Percentiles rank a stretch among this genome's conserved stretches.
phyloP scores from a whole-genome alignment of 257 asterid species.

The Nicotiana obtusifolia region DNA sequence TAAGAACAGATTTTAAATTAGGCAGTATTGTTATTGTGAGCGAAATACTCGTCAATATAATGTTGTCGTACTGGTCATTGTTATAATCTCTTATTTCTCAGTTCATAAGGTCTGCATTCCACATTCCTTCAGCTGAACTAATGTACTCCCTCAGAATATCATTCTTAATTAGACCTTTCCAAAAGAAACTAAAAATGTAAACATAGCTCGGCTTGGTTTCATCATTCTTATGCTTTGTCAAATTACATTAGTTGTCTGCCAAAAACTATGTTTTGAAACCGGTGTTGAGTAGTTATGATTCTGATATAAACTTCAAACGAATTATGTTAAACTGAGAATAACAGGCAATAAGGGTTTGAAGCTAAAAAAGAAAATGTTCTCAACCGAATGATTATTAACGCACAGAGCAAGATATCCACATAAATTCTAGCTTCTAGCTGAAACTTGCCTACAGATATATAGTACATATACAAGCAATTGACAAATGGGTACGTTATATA shows the following conservation, averaged over 20 bases:
- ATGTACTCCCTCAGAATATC: not conserved
- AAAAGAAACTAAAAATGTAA: not conserved
- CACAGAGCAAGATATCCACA: not conserved
- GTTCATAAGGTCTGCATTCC: not conserved
- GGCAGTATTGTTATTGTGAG: too few species aligned
- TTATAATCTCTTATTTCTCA: too few species aligned
- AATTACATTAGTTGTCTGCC: not conserved
- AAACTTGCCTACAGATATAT: not conserved
- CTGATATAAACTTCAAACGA: not conserved
- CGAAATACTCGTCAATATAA: too few species aligned
- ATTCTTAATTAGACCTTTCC: not conserved
- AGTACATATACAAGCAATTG: not conserved
- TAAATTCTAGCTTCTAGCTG: not conserved
- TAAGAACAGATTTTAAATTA: too few species aligned
- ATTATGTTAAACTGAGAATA: not conserved
- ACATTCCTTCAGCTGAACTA: not conserved
- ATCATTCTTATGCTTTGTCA: not conserved
- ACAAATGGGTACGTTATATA: not conserved
- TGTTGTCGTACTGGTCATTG: too few species aligned
- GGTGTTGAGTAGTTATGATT: not conserved
- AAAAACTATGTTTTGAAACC: not conserved
- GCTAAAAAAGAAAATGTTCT: not conserved
- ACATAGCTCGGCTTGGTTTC: not conserved
- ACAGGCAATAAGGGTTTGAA: not conserved
- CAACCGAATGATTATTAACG: not conserved